Conservation (phyloP, 768 basidiomycete species). For the Russula griseocarnosa region DNA sequence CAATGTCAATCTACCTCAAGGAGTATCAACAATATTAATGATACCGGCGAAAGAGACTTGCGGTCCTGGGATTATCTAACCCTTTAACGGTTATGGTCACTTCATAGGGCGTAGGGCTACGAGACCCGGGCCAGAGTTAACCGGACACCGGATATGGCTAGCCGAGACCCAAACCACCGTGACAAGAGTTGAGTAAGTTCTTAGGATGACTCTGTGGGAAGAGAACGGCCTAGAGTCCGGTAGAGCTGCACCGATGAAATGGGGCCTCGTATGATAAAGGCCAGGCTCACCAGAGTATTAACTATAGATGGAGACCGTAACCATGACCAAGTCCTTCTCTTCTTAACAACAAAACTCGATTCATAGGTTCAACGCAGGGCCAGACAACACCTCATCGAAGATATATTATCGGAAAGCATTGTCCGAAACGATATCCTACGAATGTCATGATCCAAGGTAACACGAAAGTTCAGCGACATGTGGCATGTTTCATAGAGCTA, state of each 20-base stretch:
- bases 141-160: background rate
- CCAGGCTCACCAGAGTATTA: background rate
- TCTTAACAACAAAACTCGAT: background rate
- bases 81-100: too few species aligned
- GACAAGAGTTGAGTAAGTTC: background rate
- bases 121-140: too few species aligned
- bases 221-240: background rate
- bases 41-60: too few species aligned
- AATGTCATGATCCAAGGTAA: too few species aligned
- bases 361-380: background rate
- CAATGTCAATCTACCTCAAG: too few species aligned
- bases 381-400: background rate
- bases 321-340: too few species aligned
- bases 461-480: background rate
- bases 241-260: background rate
- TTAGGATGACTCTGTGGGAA: background rate
- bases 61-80: too few species aligned
- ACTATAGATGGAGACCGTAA: background rate
- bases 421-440: background rate
- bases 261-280: background rate
- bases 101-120: too few species aligned
- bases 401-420: background rate
- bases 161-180: background rate
- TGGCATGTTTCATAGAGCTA: background rate
- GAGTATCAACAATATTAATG: too few species aligned